Percentiles rank a stretch among this genome's conserved stretches.
These are phyloP conservation scores for Solanum appendiculatum DNA, from an alignment of 257 asterid species.

Conservation along the genomic window DNA sequence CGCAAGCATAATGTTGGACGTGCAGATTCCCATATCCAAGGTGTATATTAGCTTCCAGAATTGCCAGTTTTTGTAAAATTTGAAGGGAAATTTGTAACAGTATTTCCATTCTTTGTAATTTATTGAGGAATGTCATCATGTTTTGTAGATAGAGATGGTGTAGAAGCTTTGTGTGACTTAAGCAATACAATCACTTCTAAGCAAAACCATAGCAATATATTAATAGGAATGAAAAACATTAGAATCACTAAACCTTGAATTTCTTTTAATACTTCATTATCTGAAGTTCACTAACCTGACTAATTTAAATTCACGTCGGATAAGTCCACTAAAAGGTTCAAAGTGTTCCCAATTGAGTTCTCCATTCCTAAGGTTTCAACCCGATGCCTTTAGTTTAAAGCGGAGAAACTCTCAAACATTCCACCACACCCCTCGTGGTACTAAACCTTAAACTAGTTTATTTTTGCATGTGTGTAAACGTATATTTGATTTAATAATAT, in stretches of 20 bases:
- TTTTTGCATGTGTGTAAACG: neutral
- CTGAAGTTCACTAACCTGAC: neutral
- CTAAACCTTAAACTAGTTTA: neutral
- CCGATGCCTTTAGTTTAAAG: neutral
- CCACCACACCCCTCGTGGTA: neutral
- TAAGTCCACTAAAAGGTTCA: neutral
- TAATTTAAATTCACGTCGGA: neutral
- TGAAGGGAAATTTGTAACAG: neutral
- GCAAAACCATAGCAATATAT: neutral
- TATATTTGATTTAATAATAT: too few relatives aligned
- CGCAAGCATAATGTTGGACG: conserved; percentile 40
- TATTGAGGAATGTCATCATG: neutral
- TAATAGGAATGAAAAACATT: neutral
- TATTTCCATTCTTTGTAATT: neutral
- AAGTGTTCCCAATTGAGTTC: neutral
- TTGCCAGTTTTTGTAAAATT: neutral
- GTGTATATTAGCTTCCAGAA: neutral
- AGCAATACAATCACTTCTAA: neutral
- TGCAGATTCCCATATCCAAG: neutral
- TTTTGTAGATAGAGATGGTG: neutral
- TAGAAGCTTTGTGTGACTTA: neutral
- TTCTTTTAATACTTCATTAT: neutral
- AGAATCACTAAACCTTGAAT: neutral
- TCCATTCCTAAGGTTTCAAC: neutral
- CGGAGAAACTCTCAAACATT: neutral